These are phyloP conservation scores for Cyamopsis tetragonoloba DNA, from an alignment of 306 rosid genomes.

Conservation along the genomic window DNA sequence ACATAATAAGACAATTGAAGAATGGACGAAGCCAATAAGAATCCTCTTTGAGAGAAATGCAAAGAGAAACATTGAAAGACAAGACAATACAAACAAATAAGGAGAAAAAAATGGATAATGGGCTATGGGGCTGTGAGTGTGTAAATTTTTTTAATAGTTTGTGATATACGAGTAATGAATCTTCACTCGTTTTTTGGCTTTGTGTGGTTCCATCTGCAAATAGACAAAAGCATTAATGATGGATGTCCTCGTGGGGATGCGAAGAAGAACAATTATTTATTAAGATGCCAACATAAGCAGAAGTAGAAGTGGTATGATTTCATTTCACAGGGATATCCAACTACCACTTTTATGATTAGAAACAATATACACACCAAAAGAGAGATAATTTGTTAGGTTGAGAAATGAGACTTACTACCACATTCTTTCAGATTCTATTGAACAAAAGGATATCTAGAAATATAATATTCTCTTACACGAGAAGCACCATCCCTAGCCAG, in stretches of 20 bases:
- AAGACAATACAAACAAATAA: not conserved
- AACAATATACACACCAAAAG: conserved; percentile 44
- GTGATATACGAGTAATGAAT: not conserved
- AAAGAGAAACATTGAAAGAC: not conserved
- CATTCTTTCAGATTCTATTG: conserved; percentile 39
- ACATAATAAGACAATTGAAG: not conserved
- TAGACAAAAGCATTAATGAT: conserved; percentile 29
- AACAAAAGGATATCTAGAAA: conserved; percentile 72
- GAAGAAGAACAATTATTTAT: conserved; percentile 24
- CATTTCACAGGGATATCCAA: conserved; percentile 41
- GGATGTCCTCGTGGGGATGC: not conserved
- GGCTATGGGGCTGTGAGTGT: not conserved
- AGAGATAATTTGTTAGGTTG: conserved; percentile 30
- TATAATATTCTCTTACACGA: conserved; percentile 64
- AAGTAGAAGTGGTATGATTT: conserved; percentile 36
- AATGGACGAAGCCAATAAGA: not conserved
- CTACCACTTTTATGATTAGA: conserved; percentile 43
- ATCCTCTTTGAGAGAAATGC: not conserved
- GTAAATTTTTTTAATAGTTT: not conserved
- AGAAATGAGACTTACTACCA: conserved; percentile 28
- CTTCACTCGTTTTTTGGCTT: not conserved
- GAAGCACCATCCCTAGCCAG: conserved; percentile 80
- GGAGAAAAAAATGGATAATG: not conserved
- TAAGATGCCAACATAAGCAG: conserved; percentile 34
- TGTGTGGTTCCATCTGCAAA: not conserved